A percentile compares a stretch with the other conserved stretches of the same genome.
Conservation (phyloP, 73 alveolate species). For the Vitrella brassicaformis region DNA sequence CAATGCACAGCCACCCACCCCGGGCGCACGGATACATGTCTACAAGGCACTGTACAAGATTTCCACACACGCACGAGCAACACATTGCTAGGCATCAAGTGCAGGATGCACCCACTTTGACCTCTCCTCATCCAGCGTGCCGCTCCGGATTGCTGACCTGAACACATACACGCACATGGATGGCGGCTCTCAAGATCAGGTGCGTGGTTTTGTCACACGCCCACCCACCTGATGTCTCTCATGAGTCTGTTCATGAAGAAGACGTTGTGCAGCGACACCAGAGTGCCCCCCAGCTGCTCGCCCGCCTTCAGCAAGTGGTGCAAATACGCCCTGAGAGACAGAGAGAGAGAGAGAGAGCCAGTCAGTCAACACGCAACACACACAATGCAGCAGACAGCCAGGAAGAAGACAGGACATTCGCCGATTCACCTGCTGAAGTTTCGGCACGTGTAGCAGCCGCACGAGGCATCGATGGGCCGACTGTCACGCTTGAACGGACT, state of each 20-base stretch:
- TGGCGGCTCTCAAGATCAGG: too few species aligned
- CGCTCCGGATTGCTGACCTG: too few species aligned
- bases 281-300: background rate
- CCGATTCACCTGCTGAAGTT: background rate
- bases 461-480: background rate
- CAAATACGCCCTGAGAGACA: background rate
- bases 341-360: background rate
- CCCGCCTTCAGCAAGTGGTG: background rate
- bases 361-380: background rate
- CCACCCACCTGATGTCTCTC: background rate
- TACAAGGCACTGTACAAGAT: too few species aligned
- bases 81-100: too few species aligned
- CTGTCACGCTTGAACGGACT: background rate
- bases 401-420: background rate
- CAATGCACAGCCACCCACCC: too few species aligned
- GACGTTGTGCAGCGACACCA: background rate
- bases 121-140: too few species aligned
- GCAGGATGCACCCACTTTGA: too few species aligned
- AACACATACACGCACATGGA: too few species aligned
- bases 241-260: background rate
- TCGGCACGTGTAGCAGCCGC: background rate
- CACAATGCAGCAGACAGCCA: background rate
- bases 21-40: too few species aligned
- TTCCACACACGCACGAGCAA: too few species aligned
- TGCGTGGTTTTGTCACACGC: too few species aligned